These are phyloP conservation scores for Castanea sativa DNA, from an alignment of 306 rosid genomes.

Conservation along the genomic window DNA sequence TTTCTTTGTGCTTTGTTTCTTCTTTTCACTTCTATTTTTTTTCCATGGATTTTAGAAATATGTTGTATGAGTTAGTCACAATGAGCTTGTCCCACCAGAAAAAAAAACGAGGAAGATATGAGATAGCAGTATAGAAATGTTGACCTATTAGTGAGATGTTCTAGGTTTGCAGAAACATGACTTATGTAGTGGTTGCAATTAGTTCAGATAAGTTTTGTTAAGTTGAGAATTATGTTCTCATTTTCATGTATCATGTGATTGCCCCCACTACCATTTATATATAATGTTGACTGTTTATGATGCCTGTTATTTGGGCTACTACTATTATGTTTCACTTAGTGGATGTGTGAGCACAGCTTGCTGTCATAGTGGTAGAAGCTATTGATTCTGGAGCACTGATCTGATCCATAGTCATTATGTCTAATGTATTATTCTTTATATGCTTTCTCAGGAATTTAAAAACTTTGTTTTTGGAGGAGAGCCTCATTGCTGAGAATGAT, in stretches of 20 bases:
- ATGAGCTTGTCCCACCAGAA: not conserved
- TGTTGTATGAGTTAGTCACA: not conserved
- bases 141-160: not conserved
- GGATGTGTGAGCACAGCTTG: not conserved
- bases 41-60: not conserved
- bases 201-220: not conserved
- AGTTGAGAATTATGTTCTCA: not conserved
- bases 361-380: not conserved
- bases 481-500: conserved; percentile 54
- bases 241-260: not conserved
- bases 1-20: not conserved
- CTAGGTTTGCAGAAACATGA: not conserved
- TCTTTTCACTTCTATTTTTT: not conserved
- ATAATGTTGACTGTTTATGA: not conserved
- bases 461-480: conserved; percentile 84
- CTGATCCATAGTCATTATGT: conserved; percentile 1
- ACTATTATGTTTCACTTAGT: not conserved
- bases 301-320: not conserved
- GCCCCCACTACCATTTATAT: not conserved
- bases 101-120: not conserved
- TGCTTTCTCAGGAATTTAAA: conserved; percentile 60
- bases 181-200: not conserved
- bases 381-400: conserved; percentile 15
- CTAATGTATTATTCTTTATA: not conserved
- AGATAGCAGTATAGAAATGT: not conserved